Conservation (phyloP, 495 filamentous ascomycete genomes). For the Umbilicaria muhlenbergii region DNA sequence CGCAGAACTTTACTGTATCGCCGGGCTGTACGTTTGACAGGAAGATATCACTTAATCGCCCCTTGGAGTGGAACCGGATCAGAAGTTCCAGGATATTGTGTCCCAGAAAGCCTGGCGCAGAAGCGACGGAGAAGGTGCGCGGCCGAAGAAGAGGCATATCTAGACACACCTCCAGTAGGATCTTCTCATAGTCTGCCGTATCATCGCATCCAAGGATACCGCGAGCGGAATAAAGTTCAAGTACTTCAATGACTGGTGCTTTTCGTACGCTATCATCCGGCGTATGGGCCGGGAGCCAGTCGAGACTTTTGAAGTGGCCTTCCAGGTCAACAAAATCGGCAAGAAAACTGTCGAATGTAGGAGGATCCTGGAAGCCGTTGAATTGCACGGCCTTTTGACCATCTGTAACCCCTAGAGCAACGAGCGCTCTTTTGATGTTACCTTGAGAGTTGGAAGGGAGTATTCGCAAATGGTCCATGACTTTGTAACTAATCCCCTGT, state of each 20-base stretch:
- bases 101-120: background rate
- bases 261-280: background rate
- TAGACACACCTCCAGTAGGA: background rate
- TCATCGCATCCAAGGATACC: background rate
- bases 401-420: constrained; percentile 4
- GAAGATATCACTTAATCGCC: constrained; percentile 14
- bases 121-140: constrained; percentile 16
- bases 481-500: background rate
- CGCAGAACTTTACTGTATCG: constrained; percentile 4
- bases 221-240: background rate
- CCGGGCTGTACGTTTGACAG: background rate
- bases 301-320: constrained; percentile 6
- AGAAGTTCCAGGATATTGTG: constrained; percentile 6
- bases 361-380: background rate
- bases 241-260: background rate
- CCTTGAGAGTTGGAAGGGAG: constrained; percentile 7
- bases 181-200: background rate
- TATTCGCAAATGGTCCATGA: constrained; percentile 11
- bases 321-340: constrained; percentile 11
- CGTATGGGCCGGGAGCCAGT: constrained; percentile 5
- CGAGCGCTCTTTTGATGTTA: constrained; percentile 9
- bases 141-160: constrained; percentile 10
- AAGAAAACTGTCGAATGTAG: constrained; percentile 7
- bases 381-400: background rate
- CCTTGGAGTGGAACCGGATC: constrained; percentile 8